Evolutionary conservation across 2,329 filamentous ascomycete genomes (phyloP).

Genomic region (Aspergillus arachidicola): DNA sequence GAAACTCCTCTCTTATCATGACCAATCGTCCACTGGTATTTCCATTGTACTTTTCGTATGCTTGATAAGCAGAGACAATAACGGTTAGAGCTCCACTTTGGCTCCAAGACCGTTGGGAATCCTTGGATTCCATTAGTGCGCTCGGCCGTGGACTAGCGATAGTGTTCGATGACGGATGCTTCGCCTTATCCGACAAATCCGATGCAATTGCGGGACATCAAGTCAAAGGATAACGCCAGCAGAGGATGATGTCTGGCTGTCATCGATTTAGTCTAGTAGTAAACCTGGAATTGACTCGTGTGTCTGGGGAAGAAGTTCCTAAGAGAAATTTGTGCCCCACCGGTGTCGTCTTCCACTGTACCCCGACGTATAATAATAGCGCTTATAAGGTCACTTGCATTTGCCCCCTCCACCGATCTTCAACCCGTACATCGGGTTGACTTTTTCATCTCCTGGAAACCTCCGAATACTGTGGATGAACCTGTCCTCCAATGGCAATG

Average conservation of each 20-base stretch:
- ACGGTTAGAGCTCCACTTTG: slow-evolving; percentile 6
- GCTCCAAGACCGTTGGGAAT: not conserved
- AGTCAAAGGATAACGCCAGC: not conserved
- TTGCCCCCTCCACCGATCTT: not conserved
- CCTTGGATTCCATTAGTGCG: not conserved
- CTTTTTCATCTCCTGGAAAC: not conserved
- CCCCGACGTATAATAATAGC: not conserved
- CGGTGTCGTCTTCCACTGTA: not conserved
- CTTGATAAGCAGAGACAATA: slow-evolving; percentile 11
- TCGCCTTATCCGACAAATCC: slow-evolving; percentile 13
- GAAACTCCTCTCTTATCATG: slow-evolving; percentile 1
- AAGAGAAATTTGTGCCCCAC: not conserved
- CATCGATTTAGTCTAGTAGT: not conserved
- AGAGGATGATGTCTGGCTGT: not conserved
- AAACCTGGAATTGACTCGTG: too few species aligned
- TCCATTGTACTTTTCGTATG: not conserved
- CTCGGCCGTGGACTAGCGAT: not conserved
- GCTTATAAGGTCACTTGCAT: not conserved
- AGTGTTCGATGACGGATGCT: not conserved
- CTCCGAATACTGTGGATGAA: not conserved
- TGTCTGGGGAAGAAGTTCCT: not conserved
- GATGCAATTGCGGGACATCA: not conserved
- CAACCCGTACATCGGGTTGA: not conserved
- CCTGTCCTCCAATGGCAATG: not conserved
- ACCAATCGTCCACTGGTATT: not conserved